These are phyloP conservation scores for Crotalaria pallida DNA, from an alignment of 306 rosid species.

Conservation along the genomic window DNA sequence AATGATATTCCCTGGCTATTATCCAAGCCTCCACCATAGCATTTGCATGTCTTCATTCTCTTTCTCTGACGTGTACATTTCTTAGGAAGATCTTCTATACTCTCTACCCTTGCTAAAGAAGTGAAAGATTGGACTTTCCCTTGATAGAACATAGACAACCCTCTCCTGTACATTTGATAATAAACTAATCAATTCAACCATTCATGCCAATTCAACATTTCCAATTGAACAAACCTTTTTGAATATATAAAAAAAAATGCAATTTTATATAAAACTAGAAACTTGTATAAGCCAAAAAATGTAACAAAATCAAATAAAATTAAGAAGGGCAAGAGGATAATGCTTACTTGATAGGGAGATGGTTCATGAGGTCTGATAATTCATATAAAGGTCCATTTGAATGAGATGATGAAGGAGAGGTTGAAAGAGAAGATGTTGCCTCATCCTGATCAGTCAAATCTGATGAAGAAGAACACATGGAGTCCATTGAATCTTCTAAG, in stretches of 20 bases:
- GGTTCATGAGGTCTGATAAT: conserved; percentile 67
- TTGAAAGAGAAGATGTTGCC: conserved; percentile 31
- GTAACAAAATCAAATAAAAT: not conserved
- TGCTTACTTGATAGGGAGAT: conserved; percentile 81
- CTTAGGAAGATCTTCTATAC: conserved; percentile 77
- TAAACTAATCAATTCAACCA: conserved; percentile 4
- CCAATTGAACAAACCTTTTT: no score
- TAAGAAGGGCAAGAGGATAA: not conserved
- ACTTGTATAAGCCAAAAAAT: no score
- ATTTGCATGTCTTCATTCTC: conserved; percentile 69
- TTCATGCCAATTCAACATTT: not conserved
- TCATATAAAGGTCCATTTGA: conserved; percentile 69
- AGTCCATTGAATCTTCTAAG: conserved; percentile 40
- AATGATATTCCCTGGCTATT: conserved; percentile 27
- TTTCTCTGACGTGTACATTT: conserved; percentile 36
- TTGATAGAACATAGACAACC: conserved; percentile 68
- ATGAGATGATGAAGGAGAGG: conserved; percentile 35
- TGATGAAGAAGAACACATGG: conserved; percentile 51
- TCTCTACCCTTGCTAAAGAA: conserved; percentile 56
- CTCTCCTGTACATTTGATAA: conserved; percentile 68
- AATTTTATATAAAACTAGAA: no score
- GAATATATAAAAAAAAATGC: no score
- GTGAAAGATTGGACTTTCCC: conserved; percentile 80
- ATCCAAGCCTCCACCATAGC: conserved; percentile 63
- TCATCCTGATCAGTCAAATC: conserved; percentile 46